Conservation (phyloP, 371 early-diverging fungal species). For the Apophysomyces elegans region DNA sequence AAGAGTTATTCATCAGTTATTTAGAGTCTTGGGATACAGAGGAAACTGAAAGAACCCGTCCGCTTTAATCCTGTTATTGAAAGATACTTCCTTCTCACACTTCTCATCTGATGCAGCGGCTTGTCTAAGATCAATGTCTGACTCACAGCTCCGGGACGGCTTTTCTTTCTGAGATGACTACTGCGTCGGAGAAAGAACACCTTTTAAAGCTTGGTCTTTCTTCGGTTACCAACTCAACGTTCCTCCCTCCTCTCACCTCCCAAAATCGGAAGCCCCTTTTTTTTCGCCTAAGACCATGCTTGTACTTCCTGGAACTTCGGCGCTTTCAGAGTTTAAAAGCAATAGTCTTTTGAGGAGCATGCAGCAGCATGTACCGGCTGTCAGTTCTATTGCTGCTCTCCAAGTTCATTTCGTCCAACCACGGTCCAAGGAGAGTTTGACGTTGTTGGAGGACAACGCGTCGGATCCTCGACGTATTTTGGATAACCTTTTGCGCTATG, state of each 20-base stretch:
- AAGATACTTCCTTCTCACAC: background rate
- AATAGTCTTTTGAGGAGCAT: slow-evolving; percentile 57
- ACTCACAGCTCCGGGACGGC: slow-evolving; percentile 7
- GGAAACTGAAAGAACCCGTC: no score
- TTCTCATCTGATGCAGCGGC: slow-evolving; percentile 4
- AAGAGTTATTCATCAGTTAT: background rate
- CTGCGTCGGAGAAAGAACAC: no score
- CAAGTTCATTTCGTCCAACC: slow-evolving; percentile 77
- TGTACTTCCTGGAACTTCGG: slow-evolving; percentile 76
- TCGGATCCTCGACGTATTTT: slow-evolving; percentile 53
- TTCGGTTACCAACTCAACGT: no score
- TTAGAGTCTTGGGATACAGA: no score
- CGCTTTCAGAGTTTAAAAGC: slow-evolving; percentile 75
- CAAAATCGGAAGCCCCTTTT: background rate
- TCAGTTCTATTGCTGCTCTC: slow-evolving; percentile 59
- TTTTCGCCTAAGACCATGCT: slow-evolving; percentile 56
- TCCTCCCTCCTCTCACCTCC: background rate
- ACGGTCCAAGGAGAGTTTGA: slow-evolving; percentile 39
- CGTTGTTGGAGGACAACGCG: slow-evolving; percentile 32
- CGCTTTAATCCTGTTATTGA: no score
- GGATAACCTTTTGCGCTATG: slow-evolving; percentile 49
- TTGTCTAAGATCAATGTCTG: slow-evolving; percentile 5
- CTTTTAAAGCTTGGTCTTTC: no score
- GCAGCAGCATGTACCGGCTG: slow-evolving; percentile 54
- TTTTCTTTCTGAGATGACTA: slow-evolving; percentile 1